Base-by-base conservation (phyloP, 1,284 basidiomycete genomes). In the Leucoagaricus sp. region DNA sequence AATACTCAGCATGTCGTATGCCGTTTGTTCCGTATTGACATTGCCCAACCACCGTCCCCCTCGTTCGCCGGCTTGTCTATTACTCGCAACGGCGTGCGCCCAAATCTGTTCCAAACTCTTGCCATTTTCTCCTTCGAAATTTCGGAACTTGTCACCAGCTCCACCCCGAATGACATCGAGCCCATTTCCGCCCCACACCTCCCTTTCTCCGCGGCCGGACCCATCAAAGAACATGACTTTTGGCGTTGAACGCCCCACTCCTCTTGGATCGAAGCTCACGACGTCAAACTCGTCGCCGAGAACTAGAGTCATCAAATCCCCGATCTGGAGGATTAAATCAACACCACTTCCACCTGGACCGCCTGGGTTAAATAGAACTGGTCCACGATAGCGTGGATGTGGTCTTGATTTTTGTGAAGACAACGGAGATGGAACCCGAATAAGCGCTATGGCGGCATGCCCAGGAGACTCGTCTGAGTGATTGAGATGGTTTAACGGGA, bases 261-360 rank as follows among this genome's bases (percentile, higher is more conserved):
- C 70, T 56, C 70, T 64, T 1, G 81, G 81, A 64, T 83, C 82
- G 58, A 83, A 83, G 3, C 78, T 74, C 2, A 84, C 71, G 10
- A 82, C 60, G 59, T 83, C 80, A 58, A 76, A 83, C 31, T 74
- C 66, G 2, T 71, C 69, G 7, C 81, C 81, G 15, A 81, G 47
- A 34, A 80, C 58, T 0, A 58, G 45, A 19, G 69, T 66, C 23
- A 82, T 57, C 1, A 58, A 45, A 3, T 63, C 53, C 0, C 75
- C 80, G 0, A 29, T 12, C 0, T 29, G 44, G 2, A 64, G 49
- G 15, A 78, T 60, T 0, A 72, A 34, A 4, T 69, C 61, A 3
- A 80, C 73, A 12, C 80, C 80, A 53, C 76, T 75, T 2, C 74
- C 78, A 2, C 80, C 81, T 6, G 81, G 80, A 0, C 81, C 81